A percentile compares a stretch with the other conserved stretches of the same genome.
phyloP scores from a whole-genome alignment of 106 monocot genomes.

The Dactylorhiza incarnata region DNA sequence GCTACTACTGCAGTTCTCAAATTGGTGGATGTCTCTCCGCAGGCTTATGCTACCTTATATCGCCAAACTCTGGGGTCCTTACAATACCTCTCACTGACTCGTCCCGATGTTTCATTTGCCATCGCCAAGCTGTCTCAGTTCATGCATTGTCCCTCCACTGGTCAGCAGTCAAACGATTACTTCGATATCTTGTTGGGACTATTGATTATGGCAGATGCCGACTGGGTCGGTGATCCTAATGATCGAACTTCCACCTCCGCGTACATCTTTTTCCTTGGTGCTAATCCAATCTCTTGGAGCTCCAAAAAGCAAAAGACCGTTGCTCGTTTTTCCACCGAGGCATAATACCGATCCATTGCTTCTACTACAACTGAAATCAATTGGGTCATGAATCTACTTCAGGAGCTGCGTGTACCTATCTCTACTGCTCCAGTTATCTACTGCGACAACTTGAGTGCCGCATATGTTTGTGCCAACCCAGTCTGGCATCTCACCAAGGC shows the following conservation, averaged over 20 bases:
- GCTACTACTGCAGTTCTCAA: no score
- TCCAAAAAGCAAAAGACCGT: no score
- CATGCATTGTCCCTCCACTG: neutral
- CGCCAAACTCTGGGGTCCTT: neutral
- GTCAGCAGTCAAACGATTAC: neutral
- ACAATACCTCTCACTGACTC: constrained; percentile 4
- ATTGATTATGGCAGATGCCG: neutral
- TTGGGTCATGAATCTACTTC: no score
- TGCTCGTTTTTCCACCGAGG: no score
- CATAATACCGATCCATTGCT: no score
- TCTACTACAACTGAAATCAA: no score
- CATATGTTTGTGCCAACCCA: no score
- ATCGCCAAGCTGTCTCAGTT: neutral
- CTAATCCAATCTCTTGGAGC: constrained; percentile 4
- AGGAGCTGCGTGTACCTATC: no score
- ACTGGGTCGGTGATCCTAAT: neutral
- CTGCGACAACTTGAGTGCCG: no score
- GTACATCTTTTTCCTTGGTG: neutral
- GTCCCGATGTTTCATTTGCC: neutral
- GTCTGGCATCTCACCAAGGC: no score
- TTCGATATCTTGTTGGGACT: neutral
- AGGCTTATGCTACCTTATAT: neutral
- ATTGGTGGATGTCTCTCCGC: neutral
- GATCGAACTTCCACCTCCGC: neutral
- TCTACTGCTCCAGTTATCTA: no score